Evolutionary conservation across 1,284 basidiomycete genomes (phyloP).

Genomic region (Coriolopsis trogii): DNA sequence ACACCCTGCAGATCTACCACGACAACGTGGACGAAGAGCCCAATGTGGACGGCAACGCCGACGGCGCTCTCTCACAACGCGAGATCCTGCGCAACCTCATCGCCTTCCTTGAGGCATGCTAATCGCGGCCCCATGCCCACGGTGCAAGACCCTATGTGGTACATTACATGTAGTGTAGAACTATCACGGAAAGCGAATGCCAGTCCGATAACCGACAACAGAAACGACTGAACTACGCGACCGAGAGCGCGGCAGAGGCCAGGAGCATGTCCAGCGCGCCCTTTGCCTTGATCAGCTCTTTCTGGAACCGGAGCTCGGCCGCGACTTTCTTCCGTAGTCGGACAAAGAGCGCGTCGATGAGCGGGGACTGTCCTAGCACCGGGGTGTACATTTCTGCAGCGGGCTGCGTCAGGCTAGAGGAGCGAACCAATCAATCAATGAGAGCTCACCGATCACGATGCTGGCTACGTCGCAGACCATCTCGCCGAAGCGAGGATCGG

Average conservation of each 20-base stretch:
- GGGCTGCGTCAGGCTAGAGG: not conserved
- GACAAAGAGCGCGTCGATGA: conserved; percentile 88
- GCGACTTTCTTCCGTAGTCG: conserved; percentile 84
- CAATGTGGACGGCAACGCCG: conserved; percentile 32
- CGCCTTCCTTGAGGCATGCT: conserved; percentile 54
- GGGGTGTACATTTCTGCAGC: conserved; percentile 86
- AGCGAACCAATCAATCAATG: not conserved
- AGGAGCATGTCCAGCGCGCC: conserved; percentile 95
- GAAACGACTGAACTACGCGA: conserved; percentile 8
- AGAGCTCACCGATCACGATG: conserved; percentile 79
- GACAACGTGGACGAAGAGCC: conserved; percentile 76
- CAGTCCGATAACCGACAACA: not conserved
- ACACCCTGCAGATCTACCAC: conserved; percentile 66
- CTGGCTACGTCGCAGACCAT: conserved; percentile 84
- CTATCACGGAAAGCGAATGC: not conserved
- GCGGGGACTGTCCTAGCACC: conserved; percentile 90
- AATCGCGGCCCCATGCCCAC: too few relatives aligned
- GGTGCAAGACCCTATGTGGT: conserved; percentile 21
- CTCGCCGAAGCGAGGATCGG: conserved; percentile 90
- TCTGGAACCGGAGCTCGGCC: conserved; percentile 90
- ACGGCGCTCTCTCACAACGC: conserved; percentile 55
- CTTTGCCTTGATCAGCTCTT: conserved; percentile 81
- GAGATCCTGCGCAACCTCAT: conserved; percentile 75
- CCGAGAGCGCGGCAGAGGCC: conserved; percentile 55
- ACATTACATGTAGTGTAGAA: conserved; percentile 22